Evolutionary conservation across 2,329 filamentous ascomycete species (phyloP).

Genomic region (Fusarium sp.): DNA sequence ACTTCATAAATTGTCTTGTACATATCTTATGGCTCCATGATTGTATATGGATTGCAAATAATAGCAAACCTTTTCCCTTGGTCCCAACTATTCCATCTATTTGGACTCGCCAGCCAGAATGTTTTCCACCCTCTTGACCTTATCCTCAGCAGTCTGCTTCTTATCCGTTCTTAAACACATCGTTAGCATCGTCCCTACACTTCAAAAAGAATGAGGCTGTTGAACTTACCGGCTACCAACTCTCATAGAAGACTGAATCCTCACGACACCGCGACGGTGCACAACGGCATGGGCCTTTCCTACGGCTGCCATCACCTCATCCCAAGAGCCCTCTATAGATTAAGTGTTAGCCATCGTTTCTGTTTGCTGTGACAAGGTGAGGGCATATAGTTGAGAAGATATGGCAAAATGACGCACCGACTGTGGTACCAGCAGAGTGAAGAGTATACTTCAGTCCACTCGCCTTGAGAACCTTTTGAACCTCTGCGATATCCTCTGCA

Average conservation of each 20-base stretch:
- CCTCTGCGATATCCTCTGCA: slow-evolving; percentile 85
- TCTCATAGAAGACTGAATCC: slow-evolving; percentile 90
- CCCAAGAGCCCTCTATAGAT: slow-evolving; percentile 85
- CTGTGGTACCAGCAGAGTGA: slow-evolving; percentile 93
- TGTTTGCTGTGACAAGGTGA: background rate
- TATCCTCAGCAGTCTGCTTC: slow-evolving; percentile 82
- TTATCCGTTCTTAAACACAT: slow-evolving; percentile 77
- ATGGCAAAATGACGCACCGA: slow-evolving; percentile 71
- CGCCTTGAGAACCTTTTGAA: slow-evolving; percentile 84
- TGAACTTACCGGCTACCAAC: slow-evolving; percentile 77
- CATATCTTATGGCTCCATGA: too few relatives aligned
- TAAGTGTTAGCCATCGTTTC: background rate
- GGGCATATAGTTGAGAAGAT: background rate
- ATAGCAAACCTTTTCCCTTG: background rate
- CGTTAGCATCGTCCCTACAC: background rate
- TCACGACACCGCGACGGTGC: slow-evolving; percentile 79
- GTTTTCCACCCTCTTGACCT: slow-evolving; percentile 73
- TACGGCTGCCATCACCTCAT: slow-evolving; percentile 84
- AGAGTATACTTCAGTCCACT: slow-evolving; percentile 87
- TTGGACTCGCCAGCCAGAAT: slow-evolving; percentile 54
- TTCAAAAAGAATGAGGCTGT: background rate
- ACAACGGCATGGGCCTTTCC: slow-evolving; percentile 87
- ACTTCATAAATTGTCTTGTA: background rate
- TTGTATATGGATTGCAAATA: background rate
- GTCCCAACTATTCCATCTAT: background rate